Base-by-base conservation (phyloP, 78 protist species). In the Isochrysis galbana region DNA sequence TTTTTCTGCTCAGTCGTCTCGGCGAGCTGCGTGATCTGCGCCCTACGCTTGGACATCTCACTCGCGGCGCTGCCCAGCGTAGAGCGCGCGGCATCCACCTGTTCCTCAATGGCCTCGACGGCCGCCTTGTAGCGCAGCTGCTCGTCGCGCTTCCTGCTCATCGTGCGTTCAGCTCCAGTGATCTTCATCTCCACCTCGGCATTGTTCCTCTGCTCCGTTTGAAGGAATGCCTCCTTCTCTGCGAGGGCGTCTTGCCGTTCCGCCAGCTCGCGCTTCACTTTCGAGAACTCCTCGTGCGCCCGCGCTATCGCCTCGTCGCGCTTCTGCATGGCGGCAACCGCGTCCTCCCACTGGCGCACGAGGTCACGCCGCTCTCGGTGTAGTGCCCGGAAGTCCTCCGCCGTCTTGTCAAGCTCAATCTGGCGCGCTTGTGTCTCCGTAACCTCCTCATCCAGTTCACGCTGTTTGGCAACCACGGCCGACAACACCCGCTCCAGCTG, bases 321-420 rank as follows among this genome's bases (percentile, higher is more conserved):
- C 38, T 74, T 0, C 74, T 91, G 90, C 95, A 95, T 91, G 45
- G 94, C 86, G 38, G 10, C n/a, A 11, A 96, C 69, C 38, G 96
- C 91, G 41, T 51, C 92, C 87, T 94, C 96, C 94, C 94, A 93
- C 93, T 95, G 97, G 11, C 0, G 19, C 21, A 95, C 82, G 14
- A 96, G 95, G 21, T 91, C 54, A 83, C 95, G 94, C 36, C 97
- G 94, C 90, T 94, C 95, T 7, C 1, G 5, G 87, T 96, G 96
- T 26, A 95, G 90, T 19, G 19, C 5, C 21, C 54, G 39, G 95
- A 93, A 96, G 90, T 95, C 97, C 67, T 86, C 96, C 0, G 95
- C 98, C 14, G 95, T 94, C 91, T 95, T 95, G 95, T 94, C 97
- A 22, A 96, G 95, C 93, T 94, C 97, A 51, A 96, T 94, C 36